phyloP scores from a whole-genome alignment of 2,329 filamentous ascomycete genomes.

The Penicillium polonicum region DNA sequence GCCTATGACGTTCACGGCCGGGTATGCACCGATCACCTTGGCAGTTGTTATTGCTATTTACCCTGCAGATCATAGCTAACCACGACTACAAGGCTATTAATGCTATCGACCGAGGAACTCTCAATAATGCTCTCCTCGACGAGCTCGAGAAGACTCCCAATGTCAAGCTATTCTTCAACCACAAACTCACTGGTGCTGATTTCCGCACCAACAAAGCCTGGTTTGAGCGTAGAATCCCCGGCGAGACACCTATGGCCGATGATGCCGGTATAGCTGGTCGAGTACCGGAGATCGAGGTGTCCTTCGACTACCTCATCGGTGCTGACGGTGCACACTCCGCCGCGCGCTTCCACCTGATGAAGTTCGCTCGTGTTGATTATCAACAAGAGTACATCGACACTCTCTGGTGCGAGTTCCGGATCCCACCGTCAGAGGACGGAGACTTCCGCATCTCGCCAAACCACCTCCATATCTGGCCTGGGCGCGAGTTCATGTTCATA shows the following conservation, averaged over 20 bases:
- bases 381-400: slow-evolving; percentile 94
- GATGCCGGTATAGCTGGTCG: slow-evolving; percentile 43
- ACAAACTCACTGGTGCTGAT: slow-evolving; percentile 89
- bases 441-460: slow-evolving; percentile 82
- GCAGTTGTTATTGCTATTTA: slow-evolving; percentile 8
- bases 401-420: slow-evolving; percentile 93
- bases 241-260: slow-evolving; percentile 31
- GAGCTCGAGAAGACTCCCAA: slow-evolving; percentile 81
- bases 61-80: slow-evolving; percentile 6
- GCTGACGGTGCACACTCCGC: slow-evolving; percentile 94
- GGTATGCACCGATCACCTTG: slow-evolving; percentile 50
- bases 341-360: slow-evolving; percentile 92
- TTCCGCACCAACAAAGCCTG: slow-evolving; percentile 77
- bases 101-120: slow-evolving; percentile 76
- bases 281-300: slow-evolving; percentile 72
- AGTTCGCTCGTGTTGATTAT: slow-evolving; percentile 86
- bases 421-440: slow-evolving; percentile 56
- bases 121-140: slow-evolving; percentile 83
- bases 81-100: slow-evolving; percentile 65
- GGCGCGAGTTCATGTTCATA: slow-evolving; percentile 95
- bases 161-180: slow-evolving; percentile 87
- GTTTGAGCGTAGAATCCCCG: slow-evolving; percentile 65
- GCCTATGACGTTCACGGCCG: slow-evolving; percentile 86
- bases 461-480: slow-evolving; percentile 97
- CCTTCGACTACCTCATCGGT: slow-evolving; percentile 91